Conservation (phyloP, 768 basidiomycete species). For the Leccinum sublutescens region DNA sequence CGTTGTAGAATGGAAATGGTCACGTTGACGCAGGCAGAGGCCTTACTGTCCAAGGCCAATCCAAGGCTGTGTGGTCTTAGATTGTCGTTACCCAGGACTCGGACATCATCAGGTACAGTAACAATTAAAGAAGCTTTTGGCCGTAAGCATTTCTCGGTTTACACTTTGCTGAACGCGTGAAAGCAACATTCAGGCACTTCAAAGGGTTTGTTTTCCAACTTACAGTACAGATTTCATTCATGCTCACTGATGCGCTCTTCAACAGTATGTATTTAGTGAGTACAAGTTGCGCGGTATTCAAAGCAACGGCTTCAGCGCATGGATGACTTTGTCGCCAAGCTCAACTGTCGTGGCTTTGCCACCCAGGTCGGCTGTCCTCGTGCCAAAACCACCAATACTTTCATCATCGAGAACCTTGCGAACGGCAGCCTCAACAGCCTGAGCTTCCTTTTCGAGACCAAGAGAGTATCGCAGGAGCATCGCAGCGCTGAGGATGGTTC, state of each 20-base stretch:
- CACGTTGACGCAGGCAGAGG: background rate
- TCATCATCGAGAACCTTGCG: constrained; percentile 78
- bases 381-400: constrained; percentile 67
- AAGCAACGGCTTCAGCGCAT: constrained; percentile 61
- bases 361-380: constrained; percentile 85
- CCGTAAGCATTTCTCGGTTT: background rate
- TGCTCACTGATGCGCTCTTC: background rate
- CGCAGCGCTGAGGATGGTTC: constrained; percentile 91
- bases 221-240: background rate
- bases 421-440: constrained; percentile 87
- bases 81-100: background rate
- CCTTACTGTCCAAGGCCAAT: background rate
- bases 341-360: constrained; percentile 73
- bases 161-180: background rate
- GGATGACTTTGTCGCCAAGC: constrained; percentile 81
- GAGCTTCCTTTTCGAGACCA: constrained; percentile 80
- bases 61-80: constrained; percentile 2
- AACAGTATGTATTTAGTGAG: background rate
- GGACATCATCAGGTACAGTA: background rate
- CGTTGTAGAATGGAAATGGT: constrained; percentile 7
- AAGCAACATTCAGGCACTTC: background rate
- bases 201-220: background rate
- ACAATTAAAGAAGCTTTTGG: background rate
- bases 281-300: constrained; percentile 24
- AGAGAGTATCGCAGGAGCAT: constrained; percentile 95